Percentiles rank a stretch among this genome's conserved stretches.
Evolutionary conservation across 179 eudicot genomes (phyloP).

Genomic region (Actinidia arguta): DNA sequence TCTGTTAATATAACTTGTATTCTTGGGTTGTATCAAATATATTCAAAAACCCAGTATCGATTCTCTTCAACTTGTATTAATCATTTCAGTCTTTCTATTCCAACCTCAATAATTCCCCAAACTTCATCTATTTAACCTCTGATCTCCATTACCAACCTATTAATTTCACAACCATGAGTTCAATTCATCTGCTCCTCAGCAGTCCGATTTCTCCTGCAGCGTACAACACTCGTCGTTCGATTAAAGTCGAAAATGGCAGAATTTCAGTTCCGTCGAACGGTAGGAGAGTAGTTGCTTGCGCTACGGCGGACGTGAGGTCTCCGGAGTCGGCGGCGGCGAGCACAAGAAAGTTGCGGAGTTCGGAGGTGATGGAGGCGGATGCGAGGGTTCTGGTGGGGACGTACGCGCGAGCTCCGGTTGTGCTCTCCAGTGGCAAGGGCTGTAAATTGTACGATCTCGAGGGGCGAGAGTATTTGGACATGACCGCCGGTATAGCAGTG

Average conservation of each 20-base stretch:
- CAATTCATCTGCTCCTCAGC: constrained; percentile 25
- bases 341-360: constrained; percentile 30
- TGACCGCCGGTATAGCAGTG: constrained; percentile 89
- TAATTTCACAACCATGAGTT: constrained; percentile 25
- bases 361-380: constrained; percentile 66
- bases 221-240: constrained; percentile 7
- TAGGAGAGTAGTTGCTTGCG: constrained; percentile 17
- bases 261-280: no score
- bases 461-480: constrained; percentile 83
- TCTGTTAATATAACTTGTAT: no score
- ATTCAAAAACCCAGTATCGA: no score
- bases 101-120: background rate
- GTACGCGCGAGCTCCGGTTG: constrained; percentile 73
- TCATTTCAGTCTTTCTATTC: no score
- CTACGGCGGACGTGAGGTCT: constrained; percentile 25
- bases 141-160: no score
- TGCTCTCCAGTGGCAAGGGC: constrained; percentile 75
- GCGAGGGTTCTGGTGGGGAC: constrained; percentile 69
- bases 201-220: constrained; percentile 20
- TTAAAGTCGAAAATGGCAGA: no score
- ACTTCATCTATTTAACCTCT: background rate
- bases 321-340: constrained; percentile 14
- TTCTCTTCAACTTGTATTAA: no score
- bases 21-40: no score
- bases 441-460: constrained; percentile 82